Percentiles rank a stretch among this genome's conserved stretches.
Evolutionary conservation across 495 filamentous ascomycete genomes (phyloP).

Genomic region (Aspergillus conjunctus): DNA sequence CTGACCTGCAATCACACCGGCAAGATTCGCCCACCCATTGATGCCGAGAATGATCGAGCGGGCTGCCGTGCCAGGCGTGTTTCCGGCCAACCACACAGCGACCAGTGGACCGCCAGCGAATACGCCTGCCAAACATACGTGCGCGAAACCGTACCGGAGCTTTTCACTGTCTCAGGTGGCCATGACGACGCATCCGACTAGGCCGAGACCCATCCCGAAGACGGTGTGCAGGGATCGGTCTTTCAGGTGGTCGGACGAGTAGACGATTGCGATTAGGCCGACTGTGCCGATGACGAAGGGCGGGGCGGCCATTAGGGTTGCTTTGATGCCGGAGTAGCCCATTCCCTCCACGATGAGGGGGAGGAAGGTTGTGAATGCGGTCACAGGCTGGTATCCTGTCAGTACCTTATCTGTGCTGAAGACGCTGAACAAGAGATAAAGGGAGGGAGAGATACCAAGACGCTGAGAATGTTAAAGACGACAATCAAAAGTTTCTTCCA

Average conservation of each 20-base stretch:
- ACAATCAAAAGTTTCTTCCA: constrained; percentile 13
- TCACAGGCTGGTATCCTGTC: too few species aligned
- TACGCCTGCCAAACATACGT: constrained; percentile 10
- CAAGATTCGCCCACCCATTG: constrained; percentile 11
- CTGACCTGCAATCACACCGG: constrained; percentile 14
- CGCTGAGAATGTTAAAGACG: constrained; percentile 11
- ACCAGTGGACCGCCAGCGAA: constrained; percentile 7
- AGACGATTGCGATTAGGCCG: constrained; percentile 5
- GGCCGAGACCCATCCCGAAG: constrained; percentile 10
- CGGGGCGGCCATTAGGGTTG: constrained; percentile 11
- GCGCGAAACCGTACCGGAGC: constrained; percentile 13
- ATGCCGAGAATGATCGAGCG: constrained; percentile 8
- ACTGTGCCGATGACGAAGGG: constrained; percentile 10
- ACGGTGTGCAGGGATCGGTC: constrained; percentile 12
- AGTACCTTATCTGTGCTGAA: not conserved
- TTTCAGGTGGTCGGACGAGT: constrained; percentile 11
- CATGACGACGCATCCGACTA: constrained; percentile 10
- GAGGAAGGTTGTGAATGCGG: constrained; percentile 11
- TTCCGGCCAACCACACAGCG: constrained; percentile 8
- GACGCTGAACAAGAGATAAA: not conserved
- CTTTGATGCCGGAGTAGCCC: constrained; percentile 9
- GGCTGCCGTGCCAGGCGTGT: not conserved
- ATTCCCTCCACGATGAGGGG: constrained; percentile 11
- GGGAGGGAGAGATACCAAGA: not conserved
- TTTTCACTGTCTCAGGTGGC: not conserved